Evolutionary conservation across 495 filamentous ascomycete species (phyloP), one percentile per base, ranked within the genome.

Genomic region (Penicillium longicatenatum): DNA sequence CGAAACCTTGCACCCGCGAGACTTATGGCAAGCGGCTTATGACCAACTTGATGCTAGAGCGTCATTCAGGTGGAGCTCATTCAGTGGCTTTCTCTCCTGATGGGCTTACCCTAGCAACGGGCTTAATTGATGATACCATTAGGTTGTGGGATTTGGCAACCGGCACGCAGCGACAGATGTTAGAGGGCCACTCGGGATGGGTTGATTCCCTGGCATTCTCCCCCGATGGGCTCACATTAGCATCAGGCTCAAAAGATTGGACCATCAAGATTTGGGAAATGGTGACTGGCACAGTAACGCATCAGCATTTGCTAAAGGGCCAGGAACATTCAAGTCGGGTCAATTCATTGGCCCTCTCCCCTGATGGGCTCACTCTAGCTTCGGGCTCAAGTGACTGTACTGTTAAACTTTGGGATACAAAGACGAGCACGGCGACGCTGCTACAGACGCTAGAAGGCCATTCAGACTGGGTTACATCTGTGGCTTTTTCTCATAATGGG

Each of bases 41-140:
- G 39, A 42, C 39, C 39, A 42, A 12, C 39, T 42, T 4, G 39
- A 42, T 20, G 12, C 51, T 70, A 14, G 56, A 68, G 54, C 52
- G 68, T 37, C 66, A 71, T 65, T 50, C 50, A 8, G 53, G 48
- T 39, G 33, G 5, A 21, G 29, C 46, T 37, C n/a, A 21, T 5
- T 55, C 43, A 12, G 57, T 70, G 26, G 60, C 59, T 20, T 72
- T 70, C 60, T 76, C 72, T 9, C 58, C 60, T 26, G 61, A 69
- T 42, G 35, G 50, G 5, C 22, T n/a, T 10, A 22, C 4, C n/a
- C 21, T 47, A 21, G 44, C 44, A 24, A 22, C 44, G 17, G 44
- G 17, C 44, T 47, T 17, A 6, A 6, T 22, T 17, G 44, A 47
- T 17, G 21, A 47, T 4, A 47, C 21, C 12, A 54, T 77, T 6